Base-by-base conservation (phyloP, 768 basidiomycete genomes). In the Russula ochroleuca region DNA sequence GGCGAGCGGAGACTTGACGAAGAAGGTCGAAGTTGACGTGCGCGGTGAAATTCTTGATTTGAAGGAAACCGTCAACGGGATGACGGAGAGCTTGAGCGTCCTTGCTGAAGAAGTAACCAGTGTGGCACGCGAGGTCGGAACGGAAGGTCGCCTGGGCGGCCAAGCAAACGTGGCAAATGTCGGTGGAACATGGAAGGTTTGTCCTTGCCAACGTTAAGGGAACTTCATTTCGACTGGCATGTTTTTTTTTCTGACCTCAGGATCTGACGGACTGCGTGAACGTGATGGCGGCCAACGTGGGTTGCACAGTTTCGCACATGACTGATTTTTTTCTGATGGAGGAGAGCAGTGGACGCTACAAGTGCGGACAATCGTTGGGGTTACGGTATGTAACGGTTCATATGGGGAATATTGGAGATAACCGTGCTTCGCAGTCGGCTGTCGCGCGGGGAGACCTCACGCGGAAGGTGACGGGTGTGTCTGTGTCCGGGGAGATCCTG, bases 261-360 rank as follows among this genome's bases (percentile, higher is more conserved):
- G 90, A 94, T 72, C 79, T 98, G 77, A 95, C 94, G 54, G 92
- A 95, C 72, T 94, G 92, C 74, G 94, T 97, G 69, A 97, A 96
- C 72, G 85, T 92, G 70, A 96, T 96, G 94, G 94, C 94, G 47
- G 86, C 86, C 47, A 97, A 97, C 70, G 88, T 92, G 68, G 66
- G 86, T 79, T 15, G 40, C 37, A 56, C 50, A 48, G n/a, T 14
- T 6, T 53, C 50, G 14, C 43, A 31, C 59, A 51, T 61, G 23
- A 19, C 31, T 25, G 38, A 40, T 25, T 15, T 2, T 61, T 56
- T 45, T 60, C n/a, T 35, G 35, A 55, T 52, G 15, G 40, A 21
- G 33, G 37, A 23, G 48, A 37, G 13, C 67, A 92, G 88, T 80
- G 97, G 76, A 98, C 94, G 8, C 75, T 91, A 52, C 93, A 96